phyloP scores from a whole-genome alignment of 768 basidiomycete species.

The Kwoniella sp. region DNA sequence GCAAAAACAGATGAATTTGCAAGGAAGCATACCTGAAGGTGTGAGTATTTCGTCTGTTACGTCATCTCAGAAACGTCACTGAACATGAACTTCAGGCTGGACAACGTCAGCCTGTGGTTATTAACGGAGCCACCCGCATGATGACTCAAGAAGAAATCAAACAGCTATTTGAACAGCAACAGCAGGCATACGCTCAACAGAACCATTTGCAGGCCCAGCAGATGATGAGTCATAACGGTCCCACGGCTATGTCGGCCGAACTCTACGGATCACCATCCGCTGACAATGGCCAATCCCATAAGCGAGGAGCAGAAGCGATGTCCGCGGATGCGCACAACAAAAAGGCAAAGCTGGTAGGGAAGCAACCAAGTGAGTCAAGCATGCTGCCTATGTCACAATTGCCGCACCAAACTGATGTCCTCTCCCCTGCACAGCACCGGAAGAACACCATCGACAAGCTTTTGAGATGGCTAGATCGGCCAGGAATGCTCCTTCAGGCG shows the following conservation, averaged over 20 bases:
- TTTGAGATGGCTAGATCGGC: slow-evolving; percentile 27
- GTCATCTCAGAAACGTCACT: background rate
- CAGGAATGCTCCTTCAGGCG: slow-evolving; percentile 9
- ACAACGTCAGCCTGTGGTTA: slow-evolving; percentile 1
- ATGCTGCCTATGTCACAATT: too few species aligned
- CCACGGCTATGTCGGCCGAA: slow-evolving; percentile 4
- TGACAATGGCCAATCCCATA: slow-evolving; percentile 12
- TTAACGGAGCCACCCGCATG: background rate
- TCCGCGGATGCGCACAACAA: slow-evolving; percentile 14
- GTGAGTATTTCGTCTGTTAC: background rate
- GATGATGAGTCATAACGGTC: slow-evolving; percentile 1
- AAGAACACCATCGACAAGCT: slow-evolving; percentile 36
- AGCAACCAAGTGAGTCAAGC: slow-evolving; percentile 29
- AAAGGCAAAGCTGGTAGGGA: slow-evolving; percentile 24
- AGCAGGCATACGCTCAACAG: slow-evolving; percentile 20
- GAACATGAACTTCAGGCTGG: background rate
- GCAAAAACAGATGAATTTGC: background rate
- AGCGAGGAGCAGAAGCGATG: slow-evolving; percentile 25
- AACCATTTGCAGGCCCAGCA: slow-evolving; percentile 16
- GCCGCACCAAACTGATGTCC: too few species aligned
- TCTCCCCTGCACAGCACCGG: slow-evolving; percentile 19
- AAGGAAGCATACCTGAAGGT: background rate
- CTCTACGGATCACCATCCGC: slow-evolving; percentile 5
- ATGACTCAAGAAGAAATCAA: slow-evolving; percentile 19
- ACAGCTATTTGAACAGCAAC: slow-evolving; percentile 18